A percentile compares a stretch with the other conserved stretches of the same genome.
Evolutionary conservation across 257 asterid genomes (phyloP).

Genomic region (Fraxinus pennsylvanica): DNA sequence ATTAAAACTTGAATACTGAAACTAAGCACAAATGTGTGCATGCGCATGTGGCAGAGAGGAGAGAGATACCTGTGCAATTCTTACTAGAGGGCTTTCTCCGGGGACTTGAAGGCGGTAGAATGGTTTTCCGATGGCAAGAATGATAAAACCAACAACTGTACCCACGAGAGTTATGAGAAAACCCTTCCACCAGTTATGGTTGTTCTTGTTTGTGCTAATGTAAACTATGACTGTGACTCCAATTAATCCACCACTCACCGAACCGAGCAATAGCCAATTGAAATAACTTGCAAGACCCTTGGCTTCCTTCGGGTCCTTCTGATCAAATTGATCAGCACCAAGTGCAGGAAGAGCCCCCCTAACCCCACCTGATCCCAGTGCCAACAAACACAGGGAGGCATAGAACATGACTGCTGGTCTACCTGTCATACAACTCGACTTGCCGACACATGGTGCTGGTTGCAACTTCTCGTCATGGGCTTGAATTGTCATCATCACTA

Average conservation of each 20-base stretch:
- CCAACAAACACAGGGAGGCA: slow-evolving; percentile 49
- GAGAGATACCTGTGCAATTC: slow-evolving; percentile 48
- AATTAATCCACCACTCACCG: slow-evolving; percentile 45
- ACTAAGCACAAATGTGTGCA: background rate
- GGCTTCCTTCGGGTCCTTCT: slow-evolving; percentile 57
- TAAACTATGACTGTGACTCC: slow-evolving; percentile 72
- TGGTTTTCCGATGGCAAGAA: slow-evolving; percentile 50
- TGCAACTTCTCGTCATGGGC: slow-evolving; percentile 42
- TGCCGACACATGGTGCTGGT: slow-evolving; percentile 46
- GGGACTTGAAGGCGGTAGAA: slow-evolving; percentile 56
- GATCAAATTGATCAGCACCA: slow-evolving; percentile 75
- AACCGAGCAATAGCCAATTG: slow-evolving; percentile 60
- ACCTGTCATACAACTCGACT: slow-evolving; percentile 52
- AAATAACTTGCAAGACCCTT: slow-evolving; percentile 62
- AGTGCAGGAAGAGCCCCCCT: slow-evolving; percentile 70
- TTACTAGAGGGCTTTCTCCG: slow-evolving; percentile 52
- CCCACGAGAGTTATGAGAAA: slow-evolving; percentile 49
- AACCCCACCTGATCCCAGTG: slow-evolving; percentile 62
- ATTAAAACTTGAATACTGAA: background rate
- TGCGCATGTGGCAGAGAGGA: background rate
- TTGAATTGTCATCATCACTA: slow-evolving; percentile 62
- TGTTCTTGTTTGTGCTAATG: slow-evolving; percentile 44
- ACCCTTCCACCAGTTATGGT: slow-evolving; percentile 68
- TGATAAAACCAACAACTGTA: slow-evolving; percentile 36
- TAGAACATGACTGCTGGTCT: slow-evolving; percentile 51